Evolutionary conservation across 2,329 filamentous ascomycete genomes (phyloP), one percentile per base, ranked within the genome.

Genomic region (Celoporthe dispersa): DNA sequence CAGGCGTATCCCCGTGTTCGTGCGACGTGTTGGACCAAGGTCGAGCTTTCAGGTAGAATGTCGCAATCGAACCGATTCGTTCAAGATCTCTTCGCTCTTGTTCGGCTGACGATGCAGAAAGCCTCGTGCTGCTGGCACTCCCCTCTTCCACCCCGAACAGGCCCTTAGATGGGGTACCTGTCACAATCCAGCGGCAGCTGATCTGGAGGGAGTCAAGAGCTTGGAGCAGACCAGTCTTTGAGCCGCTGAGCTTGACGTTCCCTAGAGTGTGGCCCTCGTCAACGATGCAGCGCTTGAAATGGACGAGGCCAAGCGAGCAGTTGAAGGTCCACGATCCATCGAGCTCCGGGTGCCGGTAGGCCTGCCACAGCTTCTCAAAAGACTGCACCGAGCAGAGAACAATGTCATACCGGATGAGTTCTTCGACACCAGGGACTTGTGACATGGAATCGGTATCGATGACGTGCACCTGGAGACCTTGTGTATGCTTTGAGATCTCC

Each of bases 211-310:
- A 78, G 25, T 90, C 85, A 1, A 90, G 78, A 1, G 84, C 82
- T 2, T 82, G 76, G 28, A 88, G 81, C 6, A 89, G 75, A 55
- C 86, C 84, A 60, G 89, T 93, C 74, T 84, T 88, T 66, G 83
- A 83, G 12, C 71, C 67, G 28, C 83, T 82, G 7, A 80, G 79
- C 2, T 80, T 86, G 0, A 87, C 87, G 51, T 92, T 91, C 0
- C 93, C 93, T 70, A 97, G 90, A 70, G 88, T 92, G 78, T 98
- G 94, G 0, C 95, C 95, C 83, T 98, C 95, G 73, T 98, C 95
- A 25, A 97, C 91, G 61, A 98, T 94, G 62, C 97, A 90, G 1
- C 95, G 87, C 75, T 97, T 91, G 86, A 95, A 97, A 74, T 93
- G 94, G 3, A 98, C 80, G 9, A 87, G 80, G 53, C 89, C 88